phyloP scores from a whole-genome alignment of 257 asterid species.

The Cinchona pubescens region DNA sequence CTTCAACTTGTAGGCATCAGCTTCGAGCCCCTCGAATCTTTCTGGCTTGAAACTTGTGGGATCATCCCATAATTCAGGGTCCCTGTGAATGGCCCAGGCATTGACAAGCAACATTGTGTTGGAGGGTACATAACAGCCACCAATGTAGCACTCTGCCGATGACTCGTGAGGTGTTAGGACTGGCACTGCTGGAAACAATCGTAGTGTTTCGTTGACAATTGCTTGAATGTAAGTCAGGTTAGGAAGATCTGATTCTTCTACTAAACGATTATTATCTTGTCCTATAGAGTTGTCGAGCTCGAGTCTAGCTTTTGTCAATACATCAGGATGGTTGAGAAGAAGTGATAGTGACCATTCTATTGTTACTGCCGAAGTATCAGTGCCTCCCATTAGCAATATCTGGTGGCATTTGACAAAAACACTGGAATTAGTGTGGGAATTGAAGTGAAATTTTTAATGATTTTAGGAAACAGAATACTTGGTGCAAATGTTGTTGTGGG shows the following conservation, averaged over 20 bases:
- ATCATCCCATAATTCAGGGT: conserved; percentile 63
- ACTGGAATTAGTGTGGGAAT: background rate
- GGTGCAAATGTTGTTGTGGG: too few species aligned
- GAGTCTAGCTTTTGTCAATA: conserved; percentile 40
- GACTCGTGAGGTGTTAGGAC: conserved; percentile 68
- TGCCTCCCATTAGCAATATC: conserved; percentile 37
- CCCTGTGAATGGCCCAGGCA: too few species aligned
- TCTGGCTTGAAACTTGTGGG: conserved; percentile 73
- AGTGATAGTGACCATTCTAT: conserved; percentile 63
- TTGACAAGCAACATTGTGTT: conserved; percentile 63
- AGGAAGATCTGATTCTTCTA: conserved; percentile 44
- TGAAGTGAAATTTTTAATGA: background rate
- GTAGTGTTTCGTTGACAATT: conserved; percentile 52
- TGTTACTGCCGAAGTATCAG: conserved; percentile 66
- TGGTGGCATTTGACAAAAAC: background rate
- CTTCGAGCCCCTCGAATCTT: conserved; percentile 58
- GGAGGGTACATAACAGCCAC: conserved; percentile 56
- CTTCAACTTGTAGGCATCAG: conserved; percentile 41
- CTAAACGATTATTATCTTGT: conserved; percentile 29
- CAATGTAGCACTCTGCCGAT: conserved; percentile 54
- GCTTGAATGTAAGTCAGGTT: conserved; percentile 47
- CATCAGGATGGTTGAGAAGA: conserved; percentile 48
- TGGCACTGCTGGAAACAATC: conserved; percentile 72
- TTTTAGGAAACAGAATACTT: background rate
- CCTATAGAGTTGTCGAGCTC: conserved; percentile 50